Conservation (phyloP, 805 yeast species). For the Saccharomycopsis microspora region DNA sequence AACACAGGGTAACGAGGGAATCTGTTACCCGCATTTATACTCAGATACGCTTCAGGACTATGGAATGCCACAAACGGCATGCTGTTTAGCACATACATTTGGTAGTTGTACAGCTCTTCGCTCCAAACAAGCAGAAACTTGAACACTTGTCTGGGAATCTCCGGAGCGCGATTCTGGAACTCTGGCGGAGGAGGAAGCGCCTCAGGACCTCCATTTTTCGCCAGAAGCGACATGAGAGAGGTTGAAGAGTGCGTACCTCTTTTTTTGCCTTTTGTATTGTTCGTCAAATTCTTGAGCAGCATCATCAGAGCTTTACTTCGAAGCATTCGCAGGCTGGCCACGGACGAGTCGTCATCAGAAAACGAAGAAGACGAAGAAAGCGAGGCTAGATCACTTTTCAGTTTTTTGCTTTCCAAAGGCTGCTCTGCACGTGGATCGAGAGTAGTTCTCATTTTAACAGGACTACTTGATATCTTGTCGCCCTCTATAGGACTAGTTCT, state of each 20-base stretch:
- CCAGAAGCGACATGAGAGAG: slow-evolving; percentile 10
- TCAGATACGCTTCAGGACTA: slow-evolving; percentile 10
- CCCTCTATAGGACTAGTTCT: no score
- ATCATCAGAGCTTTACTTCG: slow-evolving; percentile 7
- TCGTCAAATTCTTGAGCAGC: slow-evolving; percentile 10
- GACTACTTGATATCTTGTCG: no score
- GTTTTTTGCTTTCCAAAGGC: no score
- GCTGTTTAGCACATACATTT: slow-evolving; percentile 19
- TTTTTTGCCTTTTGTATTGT: slow-evolving; percentile 2
- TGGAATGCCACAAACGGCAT: slow-evolving; percentile 6
- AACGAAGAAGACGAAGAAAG: no score
- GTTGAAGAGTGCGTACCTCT: slow-evolving; percentile 16
- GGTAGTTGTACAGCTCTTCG: slow-evolving; percentile 28
- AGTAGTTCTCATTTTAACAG: no score
- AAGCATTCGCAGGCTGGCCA: background rate
- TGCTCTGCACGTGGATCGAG: no score
- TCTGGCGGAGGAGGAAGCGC: slow-evolving; percentile 32
- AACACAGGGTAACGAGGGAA: slow-evolving; percentile 15
- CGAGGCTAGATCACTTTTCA: no score
- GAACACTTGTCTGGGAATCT: slow-evolving; percentile 32
- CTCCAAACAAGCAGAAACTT: slow-evolving; percentile 35
- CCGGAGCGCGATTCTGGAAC: slow-evolving; percentile 32
- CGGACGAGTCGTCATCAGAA: background rate
- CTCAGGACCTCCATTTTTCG: slow-evolving; percentile 7
- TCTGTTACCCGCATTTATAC: slow-evolving; percentile 6